Evolutionary conservation across 768 basidiomycete species (phyloP), one percentile per base, ranked within the genome.

Genomic region (Cystofilobasidium ferigula): DNA sequence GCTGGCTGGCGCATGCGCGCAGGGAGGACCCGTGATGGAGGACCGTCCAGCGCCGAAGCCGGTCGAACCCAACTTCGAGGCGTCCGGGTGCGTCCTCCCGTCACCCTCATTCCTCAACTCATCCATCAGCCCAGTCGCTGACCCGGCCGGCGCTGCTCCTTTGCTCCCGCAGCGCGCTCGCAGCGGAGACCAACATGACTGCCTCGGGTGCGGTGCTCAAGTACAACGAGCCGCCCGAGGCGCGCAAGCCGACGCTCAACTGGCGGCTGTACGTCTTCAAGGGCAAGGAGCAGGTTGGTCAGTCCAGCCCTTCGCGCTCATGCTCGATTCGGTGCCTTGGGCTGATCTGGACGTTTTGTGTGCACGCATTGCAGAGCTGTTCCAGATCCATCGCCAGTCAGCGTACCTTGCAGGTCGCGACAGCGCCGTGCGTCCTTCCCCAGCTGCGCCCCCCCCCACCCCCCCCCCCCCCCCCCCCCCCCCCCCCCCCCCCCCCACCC

Each of bases 261-360:
- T 98, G 95, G 95, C 81, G 95, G 74, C 73, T 99, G 69, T 99
- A 98, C 73, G 93, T 97, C 38, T 99, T 98, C 82, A 98, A 98
- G 77, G 94, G 88, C 26, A 82, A 81, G 61, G 91, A 95, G 71
- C 88, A 97, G 80, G 80, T 85, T 58, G 93, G 94, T 94, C 73
- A 75, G 88, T 79, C 6, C 22, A 30, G 20, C n/a, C 22, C 26
- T n/a, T 26, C 51, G 28, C 26, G 32, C 24, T 22, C n/a, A n/a
- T n/a, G n/a, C n/a, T n/a, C n/a, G n/a, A n/a, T n/a, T 22, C 36
- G 16, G 28, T 45, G 10, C 32, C 43, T 48, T 32, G 16, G 18
- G 24, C 35, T 42, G 22, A 42, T 7, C 10, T 43, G 64, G 24
- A 53, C 51, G 20, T 35, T 60, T 61, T 57, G n/a, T 58, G 28